Evolutionary conservation across 139 green algal species (phyloP).

Genomic region (Chlorokybus atmophyticus): DNA sequence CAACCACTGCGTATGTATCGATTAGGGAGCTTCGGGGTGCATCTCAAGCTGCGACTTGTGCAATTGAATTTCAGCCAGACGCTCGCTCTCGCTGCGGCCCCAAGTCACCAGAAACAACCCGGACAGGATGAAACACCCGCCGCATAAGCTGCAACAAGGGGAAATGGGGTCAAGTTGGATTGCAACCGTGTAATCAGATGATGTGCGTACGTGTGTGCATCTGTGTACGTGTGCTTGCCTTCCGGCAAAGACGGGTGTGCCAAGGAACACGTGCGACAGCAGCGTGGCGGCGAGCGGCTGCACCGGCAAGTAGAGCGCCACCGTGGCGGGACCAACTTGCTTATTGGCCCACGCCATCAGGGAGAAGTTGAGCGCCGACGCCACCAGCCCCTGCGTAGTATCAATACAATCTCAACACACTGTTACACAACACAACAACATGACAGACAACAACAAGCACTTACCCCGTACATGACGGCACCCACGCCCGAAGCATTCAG

Average conservation of each 20-base stretch:
- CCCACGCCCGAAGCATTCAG: slow-evolving; percentile 2
- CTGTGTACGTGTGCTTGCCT: no score
- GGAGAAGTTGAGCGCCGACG: slow-evolving; percentile 20
- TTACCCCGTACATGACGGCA: slow-evolving; percentile 19
- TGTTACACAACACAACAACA: not conserved
- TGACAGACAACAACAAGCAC: not conserved
- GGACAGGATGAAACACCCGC: no score
- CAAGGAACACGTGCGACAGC: slow-evolving; percentile 21
- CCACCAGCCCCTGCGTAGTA: slow-evolving; percentile 15
- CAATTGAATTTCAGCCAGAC: no score
- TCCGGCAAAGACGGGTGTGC: slow-evolving; percentile 10
- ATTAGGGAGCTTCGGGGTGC: no score
- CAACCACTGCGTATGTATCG: no score
- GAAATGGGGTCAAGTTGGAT: no score
- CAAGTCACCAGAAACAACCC: no score
- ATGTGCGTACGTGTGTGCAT: no score
- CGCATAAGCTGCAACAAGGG: no score
- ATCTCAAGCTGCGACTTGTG: no score
- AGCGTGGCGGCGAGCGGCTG: slow-evolving; percentile 18
- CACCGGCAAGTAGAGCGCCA: slow-evolving; percentile 21
- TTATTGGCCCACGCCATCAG: slow-evolving; percentile 24
- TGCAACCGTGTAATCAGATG: no score
- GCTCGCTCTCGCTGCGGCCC: no score
- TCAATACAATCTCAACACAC: not conserved
- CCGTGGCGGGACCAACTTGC: slow-evolving; percentile 15